phyloP scores from a whole-genome alignment of 768 basidiomycete species.

The Arthromyces matolae region DNA sequence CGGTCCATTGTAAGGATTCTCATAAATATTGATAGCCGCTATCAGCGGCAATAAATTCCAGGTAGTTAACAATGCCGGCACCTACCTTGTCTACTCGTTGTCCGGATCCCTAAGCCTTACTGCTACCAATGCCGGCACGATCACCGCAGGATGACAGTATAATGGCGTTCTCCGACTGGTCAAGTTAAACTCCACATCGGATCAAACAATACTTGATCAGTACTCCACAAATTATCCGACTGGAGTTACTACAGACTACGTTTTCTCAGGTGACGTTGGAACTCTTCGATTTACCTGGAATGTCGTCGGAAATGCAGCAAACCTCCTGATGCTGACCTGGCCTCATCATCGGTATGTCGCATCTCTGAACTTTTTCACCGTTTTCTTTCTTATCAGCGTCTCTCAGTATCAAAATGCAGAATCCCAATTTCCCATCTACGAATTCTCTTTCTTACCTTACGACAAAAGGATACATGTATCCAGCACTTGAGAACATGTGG shows the following conservation, averaged over 20 bases:
- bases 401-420: conserved; percentile 19
- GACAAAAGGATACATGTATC: conserved; percentile 33
- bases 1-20: neutral
- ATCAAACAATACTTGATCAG: conserved; percentile 25
- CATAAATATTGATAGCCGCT: conserved; percentile 15
- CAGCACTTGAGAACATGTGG: conserved; percentile 29
- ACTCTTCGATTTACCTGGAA: conserved; percentile 30
- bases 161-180: conserved; percentile 30
- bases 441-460: conserved; percentile 28
- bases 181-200: conserved; percentile 23
- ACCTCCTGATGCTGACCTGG: conserved; percentile 32
- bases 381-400: neutral
- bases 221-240: conserved; percentile 30
- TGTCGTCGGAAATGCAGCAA: conserved; percentile 23
- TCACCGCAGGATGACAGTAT: conserved; percentile 19
- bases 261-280: conserved; percentile 25
- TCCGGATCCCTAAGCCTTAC: conserved; percentile 26
- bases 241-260: conserved; percentile 25
- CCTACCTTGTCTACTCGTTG: conserved; percentile 31
- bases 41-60: conserved; percentile 25
- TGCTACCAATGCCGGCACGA: conserved; percentile 21
- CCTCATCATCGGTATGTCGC: conserved; percentile 30
- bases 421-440: conserved; percentile 23
- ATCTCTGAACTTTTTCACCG: neutral
- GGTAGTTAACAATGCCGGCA: conserved; percentile 26